Conservation (phyloP, 2,329 filamentous ascomycete species). For the Colletotrichum tofieldiae region DNA sequence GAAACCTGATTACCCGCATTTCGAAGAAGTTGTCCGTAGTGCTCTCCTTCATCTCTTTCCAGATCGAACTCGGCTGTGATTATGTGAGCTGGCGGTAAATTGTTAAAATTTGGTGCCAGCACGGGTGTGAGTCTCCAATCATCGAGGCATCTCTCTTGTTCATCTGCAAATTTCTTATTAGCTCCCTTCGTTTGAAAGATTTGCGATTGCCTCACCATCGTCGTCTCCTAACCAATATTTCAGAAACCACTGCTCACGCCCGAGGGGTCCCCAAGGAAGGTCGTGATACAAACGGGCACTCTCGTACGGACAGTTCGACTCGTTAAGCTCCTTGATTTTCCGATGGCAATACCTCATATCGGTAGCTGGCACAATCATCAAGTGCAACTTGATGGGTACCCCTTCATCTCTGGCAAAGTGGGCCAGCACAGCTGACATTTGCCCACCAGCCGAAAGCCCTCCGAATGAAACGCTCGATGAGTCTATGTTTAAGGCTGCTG, state of each 20-base stretch:
- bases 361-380: conserved; percentile 52
- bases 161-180: conserved; percentile 3
- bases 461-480: conserved; percentile 46
- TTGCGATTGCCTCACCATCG: conserved; percentile 41
- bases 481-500: conserved; percentile 40
- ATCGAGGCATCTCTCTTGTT: conserved; percentile 13
- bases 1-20: conserved; percentile 48
- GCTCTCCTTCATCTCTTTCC: conserved; percentile 53
- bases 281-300: conserved; percentile 47
- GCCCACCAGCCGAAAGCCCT: conserved; percentile 47
- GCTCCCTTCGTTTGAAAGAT: too few species aligned
- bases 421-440: conserved; percentile 52
- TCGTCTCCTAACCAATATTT: conserved; percentile 51
- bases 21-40: conserved; percentile 46
- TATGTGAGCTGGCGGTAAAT: conserved; percentile 50
- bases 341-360: conserved; percentile 52
- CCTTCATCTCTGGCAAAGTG: conserved; percentile 53
- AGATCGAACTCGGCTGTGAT: conserved; percentile 55
- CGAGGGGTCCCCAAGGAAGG: conserved; percentile 50
- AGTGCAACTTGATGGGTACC: conserved; percentile 49
- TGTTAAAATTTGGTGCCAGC: conserved; percentile 47
- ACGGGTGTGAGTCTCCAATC: conserved; percentile 42
- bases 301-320: conserved; percentile 46
- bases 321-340: conserved; percentile 38
- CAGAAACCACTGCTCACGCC: conserved; percentile 52